Evolutionary conservation across 2,329 filamentous ascomycete species (phyloP).

Genomic region (Verticillium dahliae): DNA sequence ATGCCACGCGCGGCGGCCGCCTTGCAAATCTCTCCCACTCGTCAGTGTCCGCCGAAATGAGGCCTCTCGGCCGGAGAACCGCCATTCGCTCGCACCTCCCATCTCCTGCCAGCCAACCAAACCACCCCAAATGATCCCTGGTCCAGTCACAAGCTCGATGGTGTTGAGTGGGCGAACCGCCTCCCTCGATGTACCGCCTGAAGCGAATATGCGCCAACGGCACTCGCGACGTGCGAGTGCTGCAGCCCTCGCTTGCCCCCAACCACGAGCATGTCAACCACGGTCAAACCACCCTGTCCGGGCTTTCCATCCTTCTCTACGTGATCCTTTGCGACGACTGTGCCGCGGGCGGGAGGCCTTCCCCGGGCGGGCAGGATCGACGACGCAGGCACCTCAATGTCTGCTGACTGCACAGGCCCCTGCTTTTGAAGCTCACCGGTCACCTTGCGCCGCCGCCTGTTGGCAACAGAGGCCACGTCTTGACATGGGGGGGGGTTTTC

Average conservation of each 20-base stretch:
- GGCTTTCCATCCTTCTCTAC: too few species aligned
- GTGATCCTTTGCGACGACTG: neutral
- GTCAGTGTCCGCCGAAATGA: neutral
- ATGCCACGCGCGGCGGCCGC: neutral
- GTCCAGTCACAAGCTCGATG: neutral
- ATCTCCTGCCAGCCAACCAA: too few species aligned
- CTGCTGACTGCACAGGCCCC: neutral
- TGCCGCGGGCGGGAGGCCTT: neutral
- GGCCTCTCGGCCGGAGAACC: neutral
- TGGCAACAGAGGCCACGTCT: neutral
- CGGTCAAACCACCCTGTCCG: too few species aligned
- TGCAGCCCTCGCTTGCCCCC: neutral
- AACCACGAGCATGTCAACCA: too few species aligned
- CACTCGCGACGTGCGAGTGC: neutral
- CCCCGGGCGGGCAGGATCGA: neutral
- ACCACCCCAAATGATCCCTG: neutral
- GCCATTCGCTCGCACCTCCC: neutral
- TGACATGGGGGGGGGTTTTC: neutral
- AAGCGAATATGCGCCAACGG: neutral
- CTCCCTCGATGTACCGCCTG: neutral
- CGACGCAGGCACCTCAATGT: neutral
- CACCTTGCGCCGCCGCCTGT: neutral
- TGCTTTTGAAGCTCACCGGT: neutral
- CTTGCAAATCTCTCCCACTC: neutral
- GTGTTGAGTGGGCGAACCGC: too few species aligned